Evolutionary conservation across 2,329 filamentous ascomycete genomes (phyloP).

Genomic region (Colletotrichum incanum): DNA sequence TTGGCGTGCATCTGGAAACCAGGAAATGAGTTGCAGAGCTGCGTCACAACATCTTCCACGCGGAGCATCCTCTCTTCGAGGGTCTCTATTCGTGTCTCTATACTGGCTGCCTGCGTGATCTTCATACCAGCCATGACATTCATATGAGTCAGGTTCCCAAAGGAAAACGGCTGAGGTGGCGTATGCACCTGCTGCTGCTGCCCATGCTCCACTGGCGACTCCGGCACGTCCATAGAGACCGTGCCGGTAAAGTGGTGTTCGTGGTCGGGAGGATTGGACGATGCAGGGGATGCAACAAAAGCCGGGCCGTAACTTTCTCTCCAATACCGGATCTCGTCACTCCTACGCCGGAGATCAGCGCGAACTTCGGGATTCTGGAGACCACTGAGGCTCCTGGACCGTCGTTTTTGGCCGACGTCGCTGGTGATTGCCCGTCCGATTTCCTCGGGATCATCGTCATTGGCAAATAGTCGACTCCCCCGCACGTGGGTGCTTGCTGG

Average conservation of each 20-base stretch:
- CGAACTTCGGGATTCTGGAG: constrained; percentile 32
- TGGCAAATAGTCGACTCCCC: constrained; percentile 56
- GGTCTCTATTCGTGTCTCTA: constrained; percentile 67
- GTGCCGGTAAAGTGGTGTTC: constrained; percentile 52
- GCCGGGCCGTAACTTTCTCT: constrained; percentile 71
- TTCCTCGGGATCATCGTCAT: constrained; percentile 63
- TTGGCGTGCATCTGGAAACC: constrained; percentile 55
- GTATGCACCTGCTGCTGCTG: constrained; percentile 53
- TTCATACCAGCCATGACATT: constrained; percentile 69
- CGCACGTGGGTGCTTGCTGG: constrained; percentile 74
- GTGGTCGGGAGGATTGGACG: constrained; percentile 61
- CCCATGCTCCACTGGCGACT: constrained; percentile 52
- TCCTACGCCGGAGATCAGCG: constrained; percentile 63
- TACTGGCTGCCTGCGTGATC: constrained; percentile 68
- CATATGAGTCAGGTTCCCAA: constrained; percentile 63
- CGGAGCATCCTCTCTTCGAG: constrained; percentile 68
- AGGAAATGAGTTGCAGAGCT: constrained; percentile 64
- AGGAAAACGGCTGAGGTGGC: constrained; percentile 69
- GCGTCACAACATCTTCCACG: constrained; percentile 68
- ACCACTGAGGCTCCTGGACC: constrained; percentile 71
- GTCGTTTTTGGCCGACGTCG: constrained; percentile 66
- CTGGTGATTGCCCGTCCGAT: constrained; percentile 76
- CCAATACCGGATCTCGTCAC: constrained; percentile 77
- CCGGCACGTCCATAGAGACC: constrained; percentile 51
- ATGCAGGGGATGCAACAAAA: constrained; percentile 64